A percentile compares a stretch with the other conserved stretches of the same genome.
phyloP scores from a whole-genome alignment of 2,329 filamentous ascomycete species.

The Neofusicoccum sp. region DNA sequence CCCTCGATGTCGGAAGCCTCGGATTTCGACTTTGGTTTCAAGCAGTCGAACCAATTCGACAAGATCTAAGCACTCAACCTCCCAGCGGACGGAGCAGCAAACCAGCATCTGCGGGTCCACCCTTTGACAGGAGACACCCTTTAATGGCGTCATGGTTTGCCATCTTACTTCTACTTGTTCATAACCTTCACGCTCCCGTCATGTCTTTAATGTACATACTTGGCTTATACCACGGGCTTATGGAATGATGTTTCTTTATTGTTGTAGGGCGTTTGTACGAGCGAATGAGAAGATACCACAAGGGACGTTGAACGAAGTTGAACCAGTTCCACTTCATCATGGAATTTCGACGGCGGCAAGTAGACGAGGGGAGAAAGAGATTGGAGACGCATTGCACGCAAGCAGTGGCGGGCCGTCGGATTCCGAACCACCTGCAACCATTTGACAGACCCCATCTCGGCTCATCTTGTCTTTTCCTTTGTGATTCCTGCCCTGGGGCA shows the following conservation, averaged over 20 bases:
- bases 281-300: constrained; percentile 16
- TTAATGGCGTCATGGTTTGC: constrained; percentile 2
- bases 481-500: background rate
- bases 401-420: background rate
- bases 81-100: background rate
- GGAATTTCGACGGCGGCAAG: constrained; percentile 1
- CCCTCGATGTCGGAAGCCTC: constrained; percentile 39
- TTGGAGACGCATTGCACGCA: background rate
- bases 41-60: background rate
- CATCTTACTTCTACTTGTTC: background rate
- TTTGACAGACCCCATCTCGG: background rate
- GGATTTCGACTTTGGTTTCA: constrained; percentile 32
- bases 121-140: constrained; percentile 2
- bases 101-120: background rate
- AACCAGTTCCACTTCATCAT: background rate
- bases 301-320: constrained; percentile 1
- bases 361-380: background rate
- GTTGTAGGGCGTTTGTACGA: constrained; percentile 14
- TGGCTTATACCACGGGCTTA: constrained; percentile 12
- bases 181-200: background rate
- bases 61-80: constrained; percentile 5
- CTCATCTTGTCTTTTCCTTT: background rate
- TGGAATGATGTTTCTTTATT: background rate
- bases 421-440: background rate
- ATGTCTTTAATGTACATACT: constrained; percentile 18